A percentile compares a stretch with the other conserved stretches of the same genome.
Conservation (phyloP, 441 rosid species). For the Macaranga tanarius region DNA sequence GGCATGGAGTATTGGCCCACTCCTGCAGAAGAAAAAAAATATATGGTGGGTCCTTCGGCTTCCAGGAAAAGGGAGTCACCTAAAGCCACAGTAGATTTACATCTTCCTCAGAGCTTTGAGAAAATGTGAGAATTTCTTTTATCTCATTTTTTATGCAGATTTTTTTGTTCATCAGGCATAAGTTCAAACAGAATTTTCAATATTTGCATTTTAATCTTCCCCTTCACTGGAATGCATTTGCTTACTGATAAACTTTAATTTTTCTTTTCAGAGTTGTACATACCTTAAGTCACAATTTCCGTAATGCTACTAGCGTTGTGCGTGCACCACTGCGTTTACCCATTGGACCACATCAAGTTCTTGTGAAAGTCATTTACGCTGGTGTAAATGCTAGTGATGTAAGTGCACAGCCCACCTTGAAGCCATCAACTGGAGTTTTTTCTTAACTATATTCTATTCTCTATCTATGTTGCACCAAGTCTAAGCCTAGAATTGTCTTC, state of each 20-base stretch:
- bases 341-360: conserved; percentile 68
- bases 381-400: conserved; percentile 99
- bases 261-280: conserved; percentile 76
- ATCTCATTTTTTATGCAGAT: neutral
- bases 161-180: neutral
- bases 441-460: neutral
- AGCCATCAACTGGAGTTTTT: conserved; percentile 8
- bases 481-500: conserved; percentile 3
- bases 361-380: conserved; percentile 81
- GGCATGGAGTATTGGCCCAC: conserved; percentile 97
- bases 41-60: conserved; percentile 45
- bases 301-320: conserved; percentile 69
- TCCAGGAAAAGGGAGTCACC: conserved; percentile 39
- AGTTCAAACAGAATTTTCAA: neutral
- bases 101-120: conserved; percentile 77
- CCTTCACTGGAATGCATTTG: conserved; percentile 14
- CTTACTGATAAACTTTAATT: conserved; percentile 25
- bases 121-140: conserved; percentile 63
- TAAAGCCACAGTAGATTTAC: conserved; percentile 39
- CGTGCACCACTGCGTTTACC: conserved; percentile 54
- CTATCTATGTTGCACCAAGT: conserved; percentile 1
- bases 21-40: conserved; percentile 68
- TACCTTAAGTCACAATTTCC: conserved; percentile 80
- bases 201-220: neutral
- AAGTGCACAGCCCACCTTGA: conserved; percentile 44